These are phyloP conservation scores for Polytrichum commune DNA, from an alignment of 225 moss, liverwort and hornwort genomes.

Conservation along the genomic window DNA sequence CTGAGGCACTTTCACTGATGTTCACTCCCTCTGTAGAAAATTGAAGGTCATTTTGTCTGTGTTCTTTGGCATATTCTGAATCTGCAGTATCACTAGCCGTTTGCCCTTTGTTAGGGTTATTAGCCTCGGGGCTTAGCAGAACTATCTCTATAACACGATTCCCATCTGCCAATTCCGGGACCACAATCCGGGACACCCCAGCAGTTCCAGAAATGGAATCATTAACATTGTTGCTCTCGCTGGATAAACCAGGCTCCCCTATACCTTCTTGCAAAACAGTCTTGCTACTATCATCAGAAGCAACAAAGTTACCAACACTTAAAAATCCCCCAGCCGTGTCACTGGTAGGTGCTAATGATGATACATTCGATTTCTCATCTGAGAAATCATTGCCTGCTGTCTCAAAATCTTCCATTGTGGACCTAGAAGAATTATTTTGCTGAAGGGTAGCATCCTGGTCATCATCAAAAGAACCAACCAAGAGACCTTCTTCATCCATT, in stretches of 20 bases:
- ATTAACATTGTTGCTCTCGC: neutral
- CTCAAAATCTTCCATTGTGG: conserved; percentile 1
- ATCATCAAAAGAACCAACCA: conserved; percentile 5
- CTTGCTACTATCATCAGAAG: neutral
- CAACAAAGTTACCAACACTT: neutral
- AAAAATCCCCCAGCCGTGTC: neutral
- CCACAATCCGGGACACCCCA: conserved; percentile 1
- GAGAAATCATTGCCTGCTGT: neutral
- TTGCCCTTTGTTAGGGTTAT: neutral
- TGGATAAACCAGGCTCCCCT: neutral
- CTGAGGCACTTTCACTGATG: neutral
- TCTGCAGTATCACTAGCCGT: conserved; percentile 2
- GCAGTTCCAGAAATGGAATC: neutral
- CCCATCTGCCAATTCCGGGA: conserved; percentile 7
- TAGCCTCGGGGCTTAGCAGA: neutral
- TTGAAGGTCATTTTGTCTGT: neutral
- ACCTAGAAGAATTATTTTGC: neutral
- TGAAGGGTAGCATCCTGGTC: neutral
- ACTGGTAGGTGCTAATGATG: neutral
- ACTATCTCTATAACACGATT: conserved; percentile 1
- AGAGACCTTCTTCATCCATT: conserved; percentile 7
- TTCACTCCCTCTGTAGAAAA: conserved; percentile 7
- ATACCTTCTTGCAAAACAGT: neutral
- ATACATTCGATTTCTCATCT: neutral
- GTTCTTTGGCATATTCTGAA: conserved; percentile 2